A percentile compares a stretch with the other conserved stretches of the same genome.
Conservation (phyloP, 164 flowering plant species). For the Platanus orientalis region DNA sequence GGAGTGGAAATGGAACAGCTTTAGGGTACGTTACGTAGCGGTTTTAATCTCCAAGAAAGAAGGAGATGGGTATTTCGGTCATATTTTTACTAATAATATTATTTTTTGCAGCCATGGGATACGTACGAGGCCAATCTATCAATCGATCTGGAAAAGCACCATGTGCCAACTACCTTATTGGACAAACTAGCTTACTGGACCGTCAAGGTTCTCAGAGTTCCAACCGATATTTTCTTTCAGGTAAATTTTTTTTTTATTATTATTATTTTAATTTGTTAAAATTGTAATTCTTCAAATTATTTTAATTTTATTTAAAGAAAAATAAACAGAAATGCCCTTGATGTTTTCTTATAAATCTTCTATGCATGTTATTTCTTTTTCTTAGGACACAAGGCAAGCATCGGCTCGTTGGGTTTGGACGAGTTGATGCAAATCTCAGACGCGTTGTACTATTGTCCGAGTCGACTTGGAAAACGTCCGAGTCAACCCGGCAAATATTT, state of each 20-base stretch:
- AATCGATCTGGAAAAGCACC: constrained; percentile 46
- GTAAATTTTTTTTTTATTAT: constrained; percentile 19
- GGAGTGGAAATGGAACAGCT: constrained; percentile 47
- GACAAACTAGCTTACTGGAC: constrained; percentile 83
- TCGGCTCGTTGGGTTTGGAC: too few relatives aligned
- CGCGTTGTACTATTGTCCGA: too few relatives aligned
- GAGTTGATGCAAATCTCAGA: too few relatives aligned
- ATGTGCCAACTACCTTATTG: constrained; percentile 47
- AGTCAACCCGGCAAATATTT: too few relatives aligned
- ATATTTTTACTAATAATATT: neutral
- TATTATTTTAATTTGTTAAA: neutral
- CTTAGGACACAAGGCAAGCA: too few relatives aligned
- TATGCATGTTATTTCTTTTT: too few relatives aligned
- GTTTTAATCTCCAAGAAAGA: neutral
- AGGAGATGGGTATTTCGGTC: neutral
- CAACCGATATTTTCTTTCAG: constrained; percentile 87
- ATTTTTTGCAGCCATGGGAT: constrained; percentile 74
- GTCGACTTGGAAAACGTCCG: too few relatives aligned
- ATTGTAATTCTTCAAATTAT: too few relatives aligned
- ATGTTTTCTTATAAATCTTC: too few relatives aligned
- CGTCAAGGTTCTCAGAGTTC: constrained; percentile 59
- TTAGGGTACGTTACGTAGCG: constrained; percentile 26
- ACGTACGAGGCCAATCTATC: constrained; percentile 50
- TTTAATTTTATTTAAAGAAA: too few relatives aligned
- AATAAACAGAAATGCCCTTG: too few relatives aligned